phyloP scores from a whole-genome alignment of 2,329 filamentous ascomycete species.

The Fusarium sp. region DNA sequence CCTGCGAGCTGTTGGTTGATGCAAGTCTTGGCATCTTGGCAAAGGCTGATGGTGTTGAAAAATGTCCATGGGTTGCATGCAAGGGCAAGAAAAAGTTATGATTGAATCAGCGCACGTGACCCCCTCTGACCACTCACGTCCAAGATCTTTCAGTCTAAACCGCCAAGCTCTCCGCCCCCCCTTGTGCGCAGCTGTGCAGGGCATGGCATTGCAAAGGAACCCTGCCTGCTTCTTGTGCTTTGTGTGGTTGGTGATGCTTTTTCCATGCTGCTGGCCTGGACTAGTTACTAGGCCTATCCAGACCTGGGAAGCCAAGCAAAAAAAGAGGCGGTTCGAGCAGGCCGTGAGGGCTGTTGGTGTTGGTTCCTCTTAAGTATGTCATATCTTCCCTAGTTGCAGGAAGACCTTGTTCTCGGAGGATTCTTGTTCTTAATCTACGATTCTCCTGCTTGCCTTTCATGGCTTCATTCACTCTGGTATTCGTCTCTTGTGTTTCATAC shows the following conservation, averaged over 20 bases:
- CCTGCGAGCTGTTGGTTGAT: not conserved
- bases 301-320: not conserved
- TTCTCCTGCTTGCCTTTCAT: not conserved
- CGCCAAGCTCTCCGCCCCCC: not conserved
- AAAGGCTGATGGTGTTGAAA: not conserved
- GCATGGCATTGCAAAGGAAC: not conserved
- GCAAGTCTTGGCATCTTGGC: not conserved
- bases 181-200: not conserved
- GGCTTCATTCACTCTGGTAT: not conserved
- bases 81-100: not conserved
- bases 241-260: not conserved
- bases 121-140: not conserved
- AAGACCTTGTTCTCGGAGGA: not conserved
- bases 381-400: not conserved
- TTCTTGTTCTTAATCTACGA: not conserved
- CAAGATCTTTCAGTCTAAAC: not conserved
- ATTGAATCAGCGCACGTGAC: not conserved
- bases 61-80: not conserved
- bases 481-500: not conserved
- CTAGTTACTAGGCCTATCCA: not conserved
- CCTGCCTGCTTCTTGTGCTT: not conserved
- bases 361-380: not conserved
- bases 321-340: not conserved
- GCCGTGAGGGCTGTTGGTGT: not conserved
- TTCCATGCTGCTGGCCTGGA: not conserved